A percentile compares a stretch with the other conserved stretches of the same genome.
phyloP scores from a whole-genome alignment of 2,329 filamentous ascomycete genomes.

The Dryadomyces quercivorus region DNA sequence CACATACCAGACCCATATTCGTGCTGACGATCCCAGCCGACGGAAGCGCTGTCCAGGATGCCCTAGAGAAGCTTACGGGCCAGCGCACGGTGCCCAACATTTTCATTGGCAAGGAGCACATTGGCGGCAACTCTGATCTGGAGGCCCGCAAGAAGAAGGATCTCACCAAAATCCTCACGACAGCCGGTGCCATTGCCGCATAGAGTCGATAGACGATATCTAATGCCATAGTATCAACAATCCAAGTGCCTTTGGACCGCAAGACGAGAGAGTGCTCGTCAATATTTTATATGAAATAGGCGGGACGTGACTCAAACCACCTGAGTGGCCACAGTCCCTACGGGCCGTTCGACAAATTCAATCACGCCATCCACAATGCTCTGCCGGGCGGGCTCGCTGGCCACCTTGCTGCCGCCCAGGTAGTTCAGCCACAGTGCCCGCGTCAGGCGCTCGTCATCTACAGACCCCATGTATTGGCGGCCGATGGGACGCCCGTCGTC shows the following conservation, averaged over 20 bases:
- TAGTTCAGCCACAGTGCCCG: slow-evolving; percentile 83
- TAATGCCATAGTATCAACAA: too few relatives aligned
- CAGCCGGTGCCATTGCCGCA: slow-evolving; percentile 23
- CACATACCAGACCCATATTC: not conserved
- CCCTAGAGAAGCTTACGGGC: slow-evolving; percentile 65
- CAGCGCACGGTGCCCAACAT: slow-evolving; percentile 93
- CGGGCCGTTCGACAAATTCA: slow-evolving; percentile 74
- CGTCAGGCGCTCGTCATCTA: slow-evolving; percentile 69
- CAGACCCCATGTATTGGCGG: slow-evolving; percentile 51
- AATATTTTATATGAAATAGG: not conserved
- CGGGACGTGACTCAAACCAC: slow-evolving; percentile 33
- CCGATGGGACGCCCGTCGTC: slow-evolving; percentile 36
- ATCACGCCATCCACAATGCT: slow-evolving; percentile 82
- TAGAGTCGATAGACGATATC: not conserved
- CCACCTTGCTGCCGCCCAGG: slow-evolving; percentile 73
- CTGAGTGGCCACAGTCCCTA: slow-evolving; percentile 76
- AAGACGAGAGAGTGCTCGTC: too few relatives aligned
- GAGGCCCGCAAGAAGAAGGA: slow-evolving; percentile 52
- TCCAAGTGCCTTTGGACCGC: too few relatives aligned
- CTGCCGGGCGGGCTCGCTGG: slow-evolving; percentile 67
- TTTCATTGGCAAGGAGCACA: slow-evolving; percentile 82
- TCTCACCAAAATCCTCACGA: slow-evolving; percentile 35
- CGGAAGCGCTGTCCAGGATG: slow-evolving; percentile 69
- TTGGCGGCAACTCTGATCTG: slow-evolving; percentile 90
- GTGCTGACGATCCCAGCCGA: slow-evolving; percentile 48